Evolutionary conservation across 192 early-diverging fungal genomes (phyloP).

Genomic region (Geranomyces michiganensis): DNA sequence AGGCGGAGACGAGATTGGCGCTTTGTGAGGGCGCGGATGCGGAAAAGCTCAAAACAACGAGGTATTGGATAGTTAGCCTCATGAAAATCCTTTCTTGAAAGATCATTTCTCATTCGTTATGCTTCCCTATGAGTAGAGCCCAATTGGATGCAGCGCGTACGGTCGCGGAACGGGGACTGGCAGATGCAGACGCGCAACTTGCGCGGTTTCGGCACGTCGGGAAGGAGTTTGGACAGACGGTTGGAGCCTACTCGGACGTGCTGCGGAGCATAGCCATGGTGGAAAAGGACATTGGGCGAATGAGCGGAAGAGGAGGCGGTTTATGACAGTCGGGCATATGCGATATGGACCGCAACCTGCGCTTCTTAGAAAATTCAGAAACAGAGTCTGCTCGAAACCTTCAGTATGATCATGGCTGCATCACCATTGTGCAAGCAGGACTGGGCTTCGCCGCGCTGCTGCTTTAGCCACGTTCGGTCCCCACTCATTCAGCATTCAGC

Average conservation of each 20-base stretch:
- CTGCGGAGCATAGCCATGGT: constrained; percentile 20
- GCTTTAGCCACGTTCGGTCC: no score
- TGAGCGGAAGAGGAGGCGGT: neutral
- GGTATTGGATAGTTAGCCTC: neutral
- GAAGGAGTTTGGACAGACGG: constrained; percentile 17
- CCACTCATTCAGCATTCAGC: no score
- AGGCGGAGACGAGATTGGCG: neutral
- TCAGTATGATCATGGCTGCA: no score
- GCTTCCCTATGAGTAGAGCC: neutral
- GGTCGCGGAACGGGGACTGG: neutral
- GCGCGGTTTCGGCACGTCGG: constrained; percentile 13
- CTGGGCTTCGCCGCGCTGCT: no score
- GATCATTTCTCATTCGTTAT: neutral
- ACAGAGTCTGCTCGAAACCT: no score
- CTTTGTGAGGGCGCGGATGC: neutral
- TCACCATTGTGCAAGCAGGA: no score
- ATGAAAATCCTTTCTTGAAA: neutral
- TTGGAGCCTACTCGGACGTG: constrained; percentile 10
- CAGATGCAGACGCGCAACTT: constrained; percentile 10
- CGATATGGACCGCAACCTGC: no score
- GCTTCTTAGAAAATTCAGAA: no score
- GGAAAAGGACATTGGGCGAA: constrained; percentile 18
- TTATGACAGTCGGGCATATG: neutral
- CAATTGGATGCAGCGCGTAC: neutral
- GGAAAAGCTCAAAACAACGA: neutral